phyloP scores from a whole-genome alignment of 352 stramenopile species.

The Pythium sukuiense region DNA sequence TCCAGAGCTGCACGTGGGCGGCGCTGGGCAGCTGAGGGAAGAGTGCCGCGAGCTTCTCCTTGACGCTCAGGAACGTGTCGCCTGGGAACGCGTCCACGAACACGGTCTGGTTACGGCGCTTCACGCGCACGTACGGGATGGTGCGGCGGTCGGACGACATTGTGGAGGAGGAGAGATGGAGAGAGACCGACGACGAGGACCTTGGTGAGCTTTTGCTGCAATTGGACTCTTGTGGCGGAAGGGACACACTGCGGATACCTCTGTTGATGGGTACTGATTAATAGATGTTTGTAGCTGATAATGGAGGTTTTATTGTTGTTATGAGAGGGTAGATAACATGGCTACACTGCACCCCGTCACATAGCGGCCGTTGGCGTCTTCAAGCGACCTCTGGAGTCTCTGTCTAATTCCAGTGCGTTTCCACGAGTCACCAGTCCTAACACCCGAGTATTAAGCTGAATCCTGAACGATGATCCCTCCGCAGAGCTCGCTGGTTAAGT shows the following conservation, averaged over 20 bases:
- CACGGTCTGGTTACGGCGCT: slow-evolving; percentile 83
- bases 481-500: slow-evolving; percentile 89
- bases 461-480: slow-evolving; percentile 69
- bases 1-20: slow-evolving; percentile 71
- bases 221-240: neutral
- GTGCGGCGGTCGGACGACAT: slow-evolving; percentile 11
- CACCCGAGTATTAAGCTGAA: neutral
- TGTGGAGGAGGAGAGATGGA: neutral
- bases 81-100: slow-evolving; percentile 82
- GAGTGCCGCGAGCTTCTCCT: slow-evolving; percentile 74
- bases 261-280: neutral
- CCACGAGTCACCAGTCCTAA: neutral
- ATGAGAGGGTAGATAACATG: neutral
- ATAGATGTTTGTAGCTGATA: neutral
- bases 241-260: neutral
- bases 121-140: slow-evolving; percentile 88
- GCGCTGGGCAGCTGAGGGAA: slow-evolving; percentile 47
- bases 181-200: neutral
- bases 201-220: neutral
- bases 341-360: neutral
- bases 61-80: slow-evolving; percentile 82
- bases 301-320: neutral
- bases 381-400: neutral
- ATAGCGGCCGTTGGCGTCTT: neutral
- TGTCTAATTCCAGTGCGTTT: neutral